Base-by-base conservation (phyloP, 2,329 filamentous ascomycete genomes). In the Exophiala aquamarina region DNA sequence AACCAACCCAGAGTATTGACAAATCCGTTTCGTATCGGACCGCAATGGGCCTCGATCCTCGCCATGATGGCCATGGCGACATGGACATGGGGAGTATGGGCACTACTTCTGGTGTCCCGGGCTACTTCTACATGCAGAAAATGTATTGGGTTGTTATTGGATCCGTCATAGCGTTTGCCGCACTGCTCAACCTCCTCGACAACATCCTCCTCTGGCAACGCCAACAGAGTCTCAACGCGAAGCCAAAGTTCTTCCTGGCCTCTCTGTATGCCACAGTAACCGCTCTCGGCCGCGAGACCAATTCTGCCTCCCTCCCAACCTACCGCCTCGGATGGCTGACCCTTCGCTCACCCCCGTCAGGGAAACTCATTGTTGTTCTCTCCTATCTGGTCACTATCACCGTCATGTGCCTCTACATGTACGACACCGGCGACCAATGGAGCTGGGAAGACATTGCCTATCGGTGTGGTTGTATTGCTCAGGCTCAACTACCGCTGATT, bases 401-500 rank as follows among this genome's bases (percentile, higher is more conserved):
- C 23, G 48, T 47, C 17, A 47, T 50, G 14, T 79, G 74, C 57
- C 76, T 82, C 52, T 81, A 80, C 59, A 72, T 72, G 23, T 67
- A 81, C 21, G 67, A 82, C 57, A 69, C 76, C 0, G 64, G 60
- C 1, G 67, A 78, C 45, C 62, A 70, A 37, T 73, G 74, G 63
- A 66, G 68, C 33, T 79, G 74, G 69, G 79, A 83, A 56, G 66
- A 73, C 36, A 72, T 83, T 45, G 80, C 74, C 10, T 82, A 80
- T 57, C 71, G 78, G 23, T 74, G 73, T 3, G 78, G 75, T 3
- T 77, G 74, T 44, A 68, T 81, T 34, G 70, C 75, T 10, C 66
- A 80, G 37, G 66, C 70, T 8, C 78, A 81, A 55, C 55, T 81
- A 3, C 78, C 78, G 1, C 61, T 81, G n/a, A 67, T 81, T 41